Conservation (phyloP, 257 asterid species). For the Mentha longifolia region DNA sequence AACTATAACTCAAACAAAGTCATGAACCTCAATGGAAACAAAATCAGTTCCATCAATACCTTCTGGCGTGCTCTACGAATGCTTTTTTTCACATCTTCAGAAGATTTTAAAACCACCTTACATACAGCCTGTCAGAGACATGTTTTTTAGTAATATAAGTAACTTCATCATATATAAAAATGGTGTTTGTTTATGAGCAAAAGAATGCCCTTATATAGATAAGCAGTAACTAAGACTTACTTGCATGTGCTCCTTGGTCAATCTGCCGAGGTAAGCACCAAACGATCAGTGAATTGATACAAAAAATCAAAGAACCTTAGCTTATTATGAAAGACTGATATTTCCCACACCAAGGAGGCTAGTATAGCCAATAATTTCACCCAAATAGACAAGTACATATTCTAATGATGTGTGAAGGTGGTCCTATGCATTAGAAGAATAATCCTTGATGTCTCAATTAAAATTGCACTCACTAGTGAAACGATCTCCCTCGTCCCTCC, state of each 20-base stretch:
- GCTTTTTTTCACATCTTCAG: conserved; percentile 94
- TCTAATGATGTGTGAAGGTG: background rate
- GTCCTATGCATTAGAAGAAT: conserved; percentile 1
- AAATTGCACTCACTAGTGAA: conserved; percentile 12
- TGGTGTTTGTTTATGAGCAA: conserved; percentile 29
- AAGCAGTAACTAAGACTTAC: conserved; percentile 47
- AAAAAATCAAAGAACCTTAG: conserved; percentile 10
- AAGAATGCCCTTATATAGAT: conserved; percentile 15
- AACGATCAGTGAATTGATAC: conserved; percentile 32
- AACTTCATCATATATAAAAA: conserved; percentile 13
- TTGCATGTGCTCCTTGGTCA: conserved; percentile 96
- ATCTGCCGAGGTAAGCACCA: conserved; percentile 54
- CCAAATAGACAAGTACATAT: conserved; percentile 16
- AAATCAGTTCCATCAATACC: conserved; percentile 45
- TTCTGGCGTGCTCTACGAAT: conserved; percentile 95
- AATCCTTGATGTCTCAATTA: background rate
- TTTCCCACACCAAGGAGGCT: conserved; percentile 13
- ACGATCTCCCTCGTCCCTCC: background rate
- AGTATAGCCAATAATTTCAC: conserved; percentile 1
- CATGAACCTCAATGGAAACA: background rate
- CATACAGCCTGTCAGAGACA: conserved; percentile 75
- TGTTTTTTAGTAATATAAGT: conserved; percentile 6
- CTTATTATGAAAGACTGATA: conserved; percentile 8
- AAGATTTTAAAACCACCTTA: conserved; percentile 84
- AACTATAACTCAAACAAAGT: background rate